phyloP scores from a whole-genome alignment of 2,329 filamentous ascomycete genomes.

The Colletotrichum tropicicola region DNA sequence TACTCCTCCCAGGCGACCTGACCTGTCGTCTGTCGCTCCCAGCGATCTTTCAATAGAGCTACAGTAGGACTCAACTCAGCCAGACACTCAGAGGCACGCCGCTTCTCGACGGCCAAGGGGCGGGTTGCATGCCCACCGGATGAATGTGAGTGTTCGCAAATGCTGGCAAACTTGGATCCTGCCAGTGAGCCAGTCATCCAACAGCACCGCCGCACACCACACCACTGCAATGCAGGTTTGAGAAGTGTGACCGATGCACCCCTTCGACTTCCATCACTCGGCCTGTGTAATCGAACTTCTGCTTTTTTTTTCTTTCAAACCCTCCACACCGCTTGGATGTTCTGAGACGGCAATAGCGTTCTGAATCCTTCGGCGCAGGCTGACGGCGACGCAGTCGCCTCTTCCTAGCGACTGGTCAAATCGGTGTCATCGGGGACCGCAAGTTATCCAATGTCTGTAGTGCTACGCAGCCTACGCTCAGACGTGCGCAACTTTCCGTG shows the following conservation, averaged over 20 bases:
- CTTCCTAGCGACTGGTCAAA: not conserved
- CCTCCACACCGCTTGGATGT: not conserved
- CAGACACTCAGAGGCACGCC: constrained; percentile 8
- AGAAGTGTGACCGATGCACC: constrained; percentile 23
- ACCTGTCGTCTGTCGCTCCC: constrained; percentile 15
- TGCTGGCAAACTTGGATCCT: not conserved
- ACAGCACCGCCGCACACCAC: not conserved
- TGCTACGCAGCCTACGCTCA: not conserved
- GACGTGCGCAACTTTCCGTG: not conserved
- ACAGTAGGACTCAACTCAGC: not conserved
- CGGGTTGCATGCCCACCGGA: not conserved
- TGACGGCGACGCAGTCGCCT: not conserved
- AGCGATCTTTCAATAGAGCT: constrained; percentile 1
- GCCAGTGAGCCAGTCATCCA: constrained; percentile 1
- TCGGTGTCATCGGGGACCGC: not conserved
- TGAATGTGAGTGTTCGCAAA: constrained; percentile 1
- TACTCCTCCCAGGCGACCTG: not conserved
- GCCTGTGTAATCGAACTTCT: not conserved
- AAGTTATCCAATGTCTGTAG: not conserved
- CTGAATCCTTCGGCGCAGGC: not conserved
- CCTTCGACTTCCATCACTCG: constrained; percentile 19
- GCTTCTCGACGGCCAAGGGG: not conserved
- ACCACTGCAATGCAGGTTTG: constrained; percentile 23
- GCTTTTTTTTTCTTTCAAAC: not conserved
- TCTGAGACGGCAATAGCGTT: not conserved